Evolutionary conservation across 2,329 filamentous ascomycete species (phyloP), one percentile per base, ranked within the genome.

Genomic region (Colletotrichum gigasporum): DNA sequence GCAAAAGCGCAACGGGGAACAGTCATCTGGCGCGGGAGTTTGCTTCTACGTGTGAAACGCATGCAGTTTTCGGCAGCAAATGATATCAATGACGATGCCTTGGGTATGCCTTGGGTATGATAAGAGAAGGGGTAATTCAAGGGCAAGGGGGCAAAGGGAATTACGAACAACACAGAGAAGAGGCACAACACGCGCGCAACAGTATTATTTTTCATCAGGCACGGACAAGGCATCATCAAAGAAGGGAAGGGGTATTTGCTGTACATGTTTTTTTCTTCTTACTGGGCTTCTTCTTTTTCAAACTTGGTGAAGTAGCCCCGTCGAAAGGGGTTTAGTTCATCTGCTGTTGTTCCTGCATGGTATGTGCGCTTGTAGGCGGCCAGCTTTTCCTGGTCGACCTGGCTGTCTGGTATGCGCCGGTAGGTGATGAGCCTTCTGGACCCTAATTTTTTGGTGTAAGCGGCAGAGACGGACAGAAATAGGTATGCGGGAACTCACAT

Each of bases 341-440:
- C 83, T 28, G 83, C 86, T 2, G 85, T 85, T 56, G 77, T 81
- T 16, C 86, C 86, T 3, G 70, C 71, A 1, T 73, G 70, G 52
- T 70, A 71, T 62, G 67, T 57, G 11, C 64, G 65, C 50, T 62
- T 53, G 68, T 71, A 79, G 39, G 72, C 69, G 47, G 75, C 73
- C 20, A 87, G 71, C 7, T 79, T 80, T 1, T 74, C 71, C 10
- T 70, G 65, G 53, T 84, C 82, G 7, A 92, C 83, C 32, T 84
- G 80, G 10, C 73, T 79, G 69, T 93, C 89, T 1, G 86, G 83
- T 18, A 92, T 80, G 54, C 94, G 87, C 44, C 88, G 85, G 76
- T 98, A 98, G 0, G 94, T 97, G 54, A 98, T 91, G 34, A 99
- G 82, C 68, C 93, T 87, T 64, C 96, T 87, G 18, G 94, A 96